Evolutionary conservation across 139 green algal genomes (phyloP).

Genomic region (Asterochloris erici): DNA sequence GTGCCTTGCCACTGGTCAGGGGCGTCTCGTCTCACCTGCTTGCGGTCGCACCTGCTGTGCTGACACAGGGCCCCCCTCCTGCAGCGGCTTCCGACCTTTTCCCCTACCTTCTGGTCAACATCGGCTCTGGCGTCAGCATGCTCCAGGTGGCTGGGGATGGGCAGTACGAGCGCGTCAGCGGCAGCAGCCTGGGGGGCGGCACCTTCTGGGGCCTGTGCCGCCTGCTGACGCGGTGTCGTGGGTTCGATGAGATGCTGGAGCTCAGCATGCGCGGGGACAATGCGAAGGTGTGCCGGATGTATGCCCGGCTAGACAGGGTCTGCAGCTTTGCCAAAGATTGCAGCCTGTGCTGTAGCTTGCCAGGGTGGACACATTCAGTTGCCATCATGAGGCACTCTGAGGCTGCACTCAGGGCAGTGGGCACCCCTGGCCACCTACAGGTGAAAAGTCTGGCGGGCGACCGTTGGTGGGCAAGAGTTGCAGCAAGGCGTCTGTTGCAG

Average conservation of each 20-base stretch:
- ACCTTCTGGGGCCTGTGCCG: slow-evolving; percentile 97
- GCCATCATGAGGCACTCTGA: too few relatives aligned
- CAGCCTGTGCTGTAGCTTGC: too few relatives aligned
- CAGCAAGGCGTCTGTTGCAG: too few relatives aligned
- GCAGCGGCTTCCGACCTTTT: slow-evolving; percentile 67
- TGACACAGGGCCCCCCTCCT: neutral
- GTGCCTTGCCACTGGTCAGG: too few relatives aligned
- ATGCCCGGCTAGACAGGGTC: too few relatives aligned
- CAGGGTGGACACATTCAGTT: too few relatives aligned
- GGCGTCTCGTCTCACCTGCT: too few relatives aligned
- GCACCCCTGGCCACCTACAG: too few relatives aligned
- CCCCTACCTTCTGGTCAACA: slow-evolving; percentile 98
- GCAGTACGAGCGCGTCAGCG: slow-evolving; percentile 81
- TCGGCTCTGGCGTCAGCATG: slow-evolving; percentile 94
- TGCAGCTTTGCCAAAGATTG: too few relatives aligned
- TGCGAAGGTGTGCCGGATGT: slow-evolving; percentile 43
- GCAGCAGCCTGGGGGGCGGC: slow-evolving; percentile 93
- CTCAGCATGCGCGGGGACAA: slow-evolving; percentile 87
- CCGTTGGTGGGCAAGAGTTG: too few relatives aligned
- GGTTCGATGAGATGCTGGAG: slow-evolving; percentile 98
- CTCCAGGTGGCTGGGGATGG: slow-evolving; percentile 78
- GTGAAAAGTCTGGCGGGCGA: too few relatives aligned
- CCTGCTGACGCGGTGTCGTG: slow-evolving; percentile 55
- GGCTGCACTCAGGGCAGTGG: too few relatives aligned
- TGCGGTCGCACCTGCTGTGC: neutral